Evolutionary conservation across 2,329 filamentous ascomycete genomes (phyloP).

Genomic region (Chrysosporium keratinophilum): DNA sequence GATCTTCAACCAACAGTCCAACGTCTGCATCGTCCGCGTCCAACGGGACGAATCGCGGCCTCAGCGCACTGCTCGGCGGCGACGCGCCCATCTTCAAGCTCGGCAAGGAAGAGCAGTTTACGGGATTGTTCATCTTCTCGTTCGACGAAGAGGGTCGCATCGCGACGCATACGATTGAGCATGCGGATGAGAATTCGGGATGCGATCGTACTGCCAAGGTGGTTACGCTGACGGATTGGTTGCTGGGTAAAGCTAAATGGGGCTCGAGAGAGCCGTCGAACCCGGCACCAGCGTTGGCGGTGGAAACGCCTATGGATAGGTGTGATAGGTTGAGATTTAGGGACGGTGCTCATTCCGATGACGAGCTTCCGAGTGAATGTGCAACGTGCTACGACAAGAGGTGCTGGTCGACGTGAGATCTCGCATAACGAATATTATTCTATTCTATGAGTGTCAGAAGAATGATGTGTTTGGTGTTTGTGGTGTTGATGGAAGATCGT

Average conservation of each 20-base stretch:
- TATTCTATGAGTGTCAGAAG: not conserved
- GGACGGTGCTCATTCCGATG: not conserved
- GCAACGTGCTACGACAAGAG: constrained; percentile 1
- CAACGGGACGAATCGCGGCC: constrained; percentile 30
- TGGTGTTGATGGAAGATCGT: not conserved
- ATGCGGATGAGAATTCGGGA: constrained; percentile 70
- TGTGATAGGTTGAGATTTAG: constrained; percentile 1
- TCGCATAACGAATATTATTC: not conserved
- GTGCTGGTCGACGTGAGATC: constrained; percentile 5
- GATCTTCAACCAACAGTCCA: not conserved
- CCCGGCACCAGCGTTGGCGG: constrained; percentile 7
- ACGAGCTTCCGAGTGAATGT: not conserved
- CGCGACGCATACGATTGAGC: constrained; percentile 82
- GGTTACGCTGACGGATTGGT: constrained; percentile 87
- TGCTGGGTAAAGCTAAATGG: constrained; percentile 66
- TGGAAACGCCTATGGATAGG: not conserved
- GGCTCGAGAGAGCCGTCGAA: constrained; percentile 22
- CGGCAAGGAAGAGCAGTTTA: constrained; percentile 65
- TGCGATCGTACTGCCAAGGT: constrained; percentile 80
- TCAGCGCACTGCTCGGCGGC: constrained; percentile 43
- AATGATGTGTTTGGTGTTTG: not conserved
- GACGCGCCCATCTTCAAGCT: constrained; percentile 41
- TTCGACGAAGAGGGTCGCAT: constrained; percentile 83
- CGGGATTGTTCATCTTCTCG: constrained; percentile 86
- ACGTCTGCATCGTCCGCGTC: constrained; percentile 20